Conservation (phyloP, 1,139 yeast species). For the Zygoascus meyerae region DNA sequence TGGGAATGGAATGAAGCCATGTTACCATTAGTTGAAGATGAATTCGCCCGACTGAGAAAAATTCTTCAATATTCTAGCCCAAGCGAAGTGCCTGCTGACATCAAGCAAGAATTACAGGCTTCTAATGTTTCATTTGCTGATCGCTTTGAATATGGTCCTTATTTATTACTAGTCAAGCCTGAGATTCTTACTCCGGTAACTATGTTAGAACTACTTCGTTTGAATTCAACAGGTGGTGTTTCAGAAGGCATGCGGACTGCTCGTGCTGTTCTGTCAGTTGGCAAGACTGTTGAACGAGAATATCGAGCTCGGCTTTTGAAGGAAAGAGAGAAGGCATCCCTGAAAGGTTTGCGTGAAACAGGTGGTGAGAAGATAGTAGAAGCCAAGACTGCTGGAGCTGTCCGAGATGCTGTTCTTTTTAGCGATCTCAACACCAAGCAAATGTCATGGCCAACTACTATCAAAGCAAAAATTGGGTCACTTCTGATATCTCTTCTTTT, state of each 20-base stretch:
- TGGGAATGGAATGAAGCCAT: slow-evolving; percentile 74
- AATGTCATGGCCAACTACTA: slow-evolving; percentile 57
- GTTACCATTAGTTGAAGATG: slow-evolving; percentile 63
- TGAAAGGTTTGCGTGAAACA: slow-evolving; percentile 25
- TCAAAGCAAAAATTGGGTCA: slow-evolving; percentile 79
- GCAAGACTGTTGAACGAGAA: slow-evolving; percentile 80
- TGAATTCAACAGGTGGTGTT: slow-evolving; percentile 70
- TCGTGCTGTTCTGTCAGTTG: slow-evolving; percentile 73
- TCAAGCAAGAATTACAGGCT: slow-evolving; percentile 15
- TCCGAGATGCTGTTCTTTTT: slow-evolving; percentile 19
- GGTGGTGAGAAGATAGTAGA: slow-evolving; percentile 4
- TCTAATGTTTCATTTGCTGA: slow-evolving; percentile 31
- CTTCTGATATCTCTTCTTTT: slow-evolving; percentile 66
- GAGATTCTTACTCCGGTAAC: slow-evolving; percentile 81
- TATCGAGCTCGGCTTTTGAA: slow-evolving; percentile 57
- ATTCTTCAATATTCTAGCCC: slow-evolving; percentile 21
- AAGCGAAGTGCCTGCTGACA: slow-evolving; percentile 16
- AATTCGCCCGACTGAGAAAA: slow-evolving; percentile 40
- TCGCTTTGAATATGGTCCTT: slow-evolving; percentile 73
- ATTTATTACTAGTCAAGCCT: slow-evolving; percentile 60
- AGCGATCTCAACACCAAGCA: slow-evolving; percentile 32
- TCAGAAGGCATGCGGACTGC: slow-evolving; percentile 85
- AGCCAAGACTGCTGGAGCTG: slow-evolving; percentile 11
- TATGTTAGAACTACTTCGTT: slow-evolving; percentile 70
- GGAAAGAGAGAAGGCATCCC: slow-evolving; percentile 45